Base-by-base conservation (phyloP, 176 grass and related monocot genomes). In the Aegilops speltoides region DNA sequence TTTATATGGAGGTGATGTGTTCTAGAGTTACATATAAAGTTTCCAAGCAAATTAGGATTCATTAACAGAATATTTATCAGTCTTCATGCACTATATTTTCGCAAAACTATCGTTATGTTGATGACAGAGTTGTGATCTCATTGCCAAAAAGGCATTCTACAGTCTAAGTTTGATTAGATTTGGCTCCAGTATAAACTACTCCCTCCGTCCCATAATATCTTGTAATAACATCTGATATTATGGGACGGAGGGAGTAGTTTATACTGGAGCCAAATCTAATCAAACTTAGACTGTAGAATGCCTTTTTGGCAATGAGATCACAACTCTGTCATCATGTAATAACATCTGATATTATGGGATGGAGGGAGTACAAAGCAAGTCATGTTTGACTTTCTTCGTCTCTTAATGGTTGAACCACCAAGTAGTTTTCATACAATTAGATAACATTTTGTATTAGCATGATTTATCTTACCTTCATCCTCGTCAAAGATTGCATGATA, bases 1-100 rank as follows among this genome's bases (percentile, higher is more conserved):
- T 63, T 84, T 86, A 9, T 33, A 50, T 77, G 36, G 61, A 82
- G 33, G 19, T 68, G 10, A n/a, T 69, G 65, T 82, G 56, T 78
- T 81, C 76, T 86, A 71, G 29, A 64, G 77, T 77, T 71, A 8
- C 41, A 7, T 62, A 71, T 68, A 14, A 62, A 69, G 31, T 77
- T 20, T 60, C 54, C n/a, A 11, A 71, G 32, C 61, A 70, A 86
- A 79, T 23, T 80, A 80, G 36, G 52, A 10, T 71, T 40, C 43
- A 20, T 77, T 54, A 36, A 70, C 28, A 84, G 11, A 70, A 78
- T 13, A 56, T 79, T 41, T 33, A 68, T 61, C 66, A 28, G 16
- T 52, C 50, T 22, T 38, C 16, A 34, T 67, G 69, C 14, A 16
- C 17, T 68, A 12, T 56, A 57, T 62, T 60, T 82, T 19, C 0